Conservation (phyloP, 2,329 filamentous ascomycete genomes). For the Hymenoscyphus fructigenus region DNA sequence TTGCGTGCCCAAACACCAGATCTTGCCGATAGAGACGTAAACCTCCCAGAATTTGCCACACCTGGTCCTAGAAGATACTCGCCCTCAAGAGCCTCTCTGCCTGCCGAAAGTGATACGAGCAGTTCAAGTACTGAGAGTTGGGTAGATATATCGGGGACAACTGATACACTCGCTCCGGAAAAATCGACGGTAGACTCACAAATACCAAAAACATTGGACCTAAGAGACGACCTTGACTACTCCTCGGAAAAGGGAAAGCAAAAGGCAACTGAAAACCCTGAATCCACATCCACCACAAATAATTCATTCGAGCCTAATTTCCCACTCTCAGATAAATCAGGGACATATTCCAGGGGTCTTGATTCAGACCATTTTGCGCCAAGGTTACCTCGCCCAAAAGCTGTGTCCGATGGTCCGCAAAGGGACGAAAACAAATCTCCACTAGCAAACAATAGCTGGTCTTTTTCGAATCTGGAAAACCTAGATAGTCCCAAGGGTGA, state of each 20-base stretch:
- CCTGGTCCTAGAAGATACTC: not conserved
- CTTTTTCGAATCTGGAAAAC: slow-evolving; percentile 46
- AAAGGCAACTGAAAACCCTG: slow-evolving; percentile 14
- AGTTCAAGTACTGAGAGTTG: slow-evolving; percentile 30
- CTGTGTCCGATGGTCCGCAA: slow-evolving; percentile 57
- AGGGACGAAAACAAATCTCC: slow-evolving; percentile 47
- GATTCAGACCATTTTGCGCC: slow-evolving; percentile 8
- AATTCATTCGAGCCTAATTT: too few relatives aligned
- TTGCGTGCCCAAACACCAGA: not conserved
- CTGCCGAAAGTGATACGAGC: slow-evolving; percentile 21
- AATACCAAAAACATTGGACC: not conserved
- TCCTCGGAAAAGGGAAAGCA: slow-evolving; percentile 22
- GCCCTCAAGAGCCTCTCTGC: slow-evolving; percentile 1
- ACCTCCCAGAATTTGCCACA: slow-evolving; percentile 1
- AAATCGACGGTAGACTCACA: not conserved
- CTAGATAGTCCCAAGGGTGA: not conserved
- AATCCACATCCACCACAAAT: not conserved
- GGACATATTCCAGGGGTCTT: not conserved
- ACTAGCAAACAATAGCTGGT: slow-evolving; percentile 61
- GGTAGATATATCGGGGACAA: slow-evolving; percentile 22
- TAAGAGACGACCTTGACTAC: not conserved
- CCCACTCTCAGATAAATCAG: not conserved
- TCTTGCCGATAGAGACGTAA: slow-evolving; percentile 15
- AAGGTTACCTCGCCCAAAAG: slow-evolving; percentile 44
- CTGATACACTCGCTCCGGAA: not conserved